Conservation (phyloP, 345 rosid genomes). For the Stellera chamaejasme region DNA sequence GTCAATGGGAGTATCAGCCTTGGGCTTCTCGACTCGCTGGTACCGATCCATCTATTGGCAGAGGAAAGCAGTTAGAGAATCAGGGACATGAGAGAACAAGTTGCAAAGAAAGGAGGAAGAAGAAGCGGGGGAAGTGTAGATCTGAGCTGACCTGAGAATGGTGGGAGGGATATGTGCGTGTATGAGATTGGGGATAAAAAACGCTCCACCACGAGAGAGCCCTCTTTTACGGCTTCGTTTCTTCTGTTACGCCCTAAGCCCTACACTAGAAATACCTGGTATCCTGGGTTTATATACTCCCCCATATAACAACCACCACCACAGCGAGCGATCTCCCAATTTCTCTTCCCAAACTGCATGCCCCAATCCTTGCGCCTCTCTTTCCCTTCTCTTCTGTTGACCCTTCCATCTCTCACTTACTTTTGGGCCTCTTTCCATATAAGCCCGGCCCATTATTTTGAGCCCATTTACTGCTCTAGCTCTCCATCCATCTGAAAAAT, state of each 20-base stretch:
- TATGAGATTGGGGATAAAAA: slow-evolving; percentile 9
- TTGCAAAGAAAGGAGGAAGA: not conserved
- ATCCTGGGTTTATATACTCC: slow-evolving; percentile 31
- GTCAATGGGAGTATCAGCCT: slow-evolving; percentile 59
- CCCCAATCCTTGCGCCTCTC: slow-evolving; percentile 27
- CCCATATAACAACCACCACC: too few relatives aligned
- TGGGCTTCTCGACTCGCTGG: slow-evolving; percentile 74
- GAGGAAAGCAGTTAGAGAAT: slow-evolving; percentile 6
- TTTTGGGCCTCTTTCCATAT: not conserved
- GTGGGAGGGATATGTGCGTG: not conserved
- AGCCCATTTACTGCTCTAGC: too few relatives aligned
- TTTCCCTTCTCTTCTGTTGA: not conserved
- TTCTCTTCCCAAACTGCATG: slow-evolving; percentile 40
- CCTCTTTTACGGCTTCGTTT: slow-evolving; percentile 66
- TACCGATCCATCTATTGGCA: slow-evolving; percentile 63
- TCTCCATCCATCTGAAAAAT: too few relatives aligned
- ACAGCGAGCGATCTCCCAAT: too few relatives aligned
- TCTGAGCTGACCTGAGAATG: not conserved
- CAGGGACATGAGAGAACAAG: not conserved
- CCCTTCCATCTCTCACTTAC: not conserved
- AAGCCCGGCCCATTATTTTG: too few relatives aligned
- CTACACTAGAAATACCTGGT: slow-evolving; percentile 16
- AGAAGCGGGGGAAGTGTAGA: not conserved
- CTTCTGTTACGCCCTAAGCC: slow-evolving; percentile 41
- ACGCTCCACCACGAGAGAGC: slow-evolving; percentile 34